A percentile compares a stretch with the other conserved stretches of the same genome.
Evolutionary conservation across 345 rosid genomes (phyloP).

Genomic region (Pseudoturritis turrita): DNA sequence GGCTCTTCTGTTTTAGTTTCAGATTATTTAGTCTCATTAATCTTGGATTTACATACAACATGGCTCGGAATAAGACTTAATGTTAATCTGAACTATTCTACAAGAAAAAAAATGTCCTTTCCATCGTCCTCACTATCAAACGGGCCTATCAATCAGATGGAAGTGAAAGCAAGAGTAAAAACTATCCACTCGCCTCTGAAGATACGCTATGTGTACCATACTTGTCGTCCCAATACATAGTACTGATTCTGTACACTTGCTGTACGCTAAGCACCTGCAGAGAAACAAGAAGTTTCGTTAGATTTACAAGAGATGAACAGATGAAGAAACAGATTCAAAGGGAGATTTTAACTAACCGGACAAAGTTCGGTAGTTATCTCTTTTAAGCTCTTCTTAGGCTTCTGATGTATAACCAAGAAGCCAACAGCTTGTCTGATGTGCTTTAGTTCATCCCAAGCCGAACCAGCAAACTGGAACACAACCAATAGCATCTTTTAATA

Average conservation of each 20-base stretch:
- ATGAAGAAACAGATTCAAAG: background rate
- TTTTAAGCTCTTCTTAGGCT: slow-evolving; percentile 83
- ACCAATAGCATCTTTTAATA: slow-evolving; percentile 12
- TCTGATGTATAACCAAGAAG: slow-evolving; percentile 97
- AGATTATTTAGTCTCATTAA: background rate
- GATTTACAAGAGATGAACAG: background rate
- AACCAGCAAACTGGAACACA: slow-evolving; percentile 66
- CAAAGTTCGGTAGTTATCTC: slow-evolving; percentile 95
- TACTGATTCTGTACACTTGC: slow-evolving; percentile 87
- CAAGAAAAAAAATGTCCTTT: no score
- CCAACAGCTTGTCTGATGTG: slow-evolving; percentile 99
- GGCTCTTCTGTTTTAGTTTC: background rate
- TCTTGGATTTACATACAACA: background rate
- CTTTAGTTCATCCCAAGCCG: slow-evolving; percentile 88
- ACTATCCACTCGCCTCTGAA: slow-evolving; percentile 59
- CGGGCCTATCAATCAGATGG: background rate
- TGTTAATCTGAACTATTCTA: background rate
- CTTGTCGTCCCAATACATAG: slow-evolving; percentile 98
- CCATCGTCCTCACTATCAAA: background rate
- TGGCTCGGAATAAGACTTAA: background rate
- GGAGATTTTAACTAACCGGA: slow-evolving; percentile 45
- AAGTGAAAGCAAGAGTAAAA: background rate
- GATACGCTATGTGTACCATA: slow-evolving; percentile 92
- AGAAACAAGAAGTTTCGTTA: slow-evolving; percentile 9
- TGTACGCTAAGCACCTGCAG: slow-evolving; percentile 90